A percentile compares a stretch with the other conserved stretches of the same genome.
phyloP scores from a whole-genome alignment of 2,329 filamentous ascomycete species.

The Aspergillus arachidicola region DNA sequence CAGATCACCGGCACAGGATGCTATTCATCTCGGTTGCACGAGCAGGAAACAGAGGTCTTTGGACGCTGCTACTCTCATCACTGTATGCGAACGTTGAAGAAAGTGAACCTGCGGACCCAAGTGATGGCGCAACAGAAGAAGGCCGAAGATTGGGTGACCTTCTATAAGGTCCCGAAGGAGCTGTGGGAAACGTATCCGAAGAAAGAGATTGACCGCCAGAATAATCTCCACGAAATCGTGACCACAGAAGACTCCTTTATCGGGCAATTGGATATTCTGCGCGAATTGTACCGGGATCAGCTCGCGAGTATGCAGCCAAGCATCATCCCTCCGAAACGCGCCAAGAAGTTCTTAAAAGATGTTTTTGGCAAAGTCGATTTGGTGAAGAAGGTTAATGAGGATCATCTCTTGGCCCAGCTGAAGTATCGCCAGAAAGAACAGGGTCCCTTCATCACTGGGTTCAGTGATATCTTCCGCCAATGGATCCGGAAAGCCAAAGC shows the following conservation, averaged over 20 bases:
- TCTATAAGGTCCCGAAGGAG: constrained; percentile 81
- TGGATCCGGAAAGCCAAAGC: constrained; percentile 94
- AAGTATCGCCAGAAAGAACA: constrained; percentile 98
- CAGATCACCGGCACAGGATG: constrained; percentile 91
- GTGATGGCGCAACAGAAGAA: constrained; percentile 68
- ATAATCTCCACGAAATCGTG: constrained; percentile 92
- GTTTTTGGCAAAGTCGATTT: constrained; percentile 91
- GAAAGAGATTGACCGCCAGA: constrained; percentile 91
- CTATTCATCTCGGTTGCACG: constrained; percentile 82
- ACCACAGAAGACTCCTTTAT: constrained; percentile 91
- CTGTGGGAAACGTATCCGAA: constrained; percentile 70
- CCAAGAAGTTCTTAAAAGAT: constrained; percentile 76
- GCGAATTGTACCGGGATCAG: constrained; percentile 81
- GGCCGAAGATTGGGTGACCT: constrained; percentile 83
- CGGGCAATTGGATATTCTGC: constrained; percentile 82
- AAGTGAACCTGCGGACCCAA: constrained; percentile 82
- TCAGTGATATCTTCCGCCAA: constrained; percentile 96
- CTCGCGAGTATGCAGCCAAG: constrained; percentile 72
- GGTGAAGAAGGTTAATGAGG: constrained; percentile 88
- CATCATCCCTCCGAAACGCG: constrained; percentile 76
- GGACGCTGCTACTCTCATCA: constrained; percentile 91
- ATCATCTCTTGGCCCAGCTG: constrained; percentile 85
- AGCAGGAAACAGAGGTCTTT: constrained; percentile 58
- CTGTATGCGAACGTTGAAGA: constrained; percentile 91
- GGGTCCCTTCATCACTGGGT: constrained; percentile 89